Base-by-base conservation (phyloP, 2,329 filamentous ascomycete species). In the Leptosphaerulina australis region DNA sequence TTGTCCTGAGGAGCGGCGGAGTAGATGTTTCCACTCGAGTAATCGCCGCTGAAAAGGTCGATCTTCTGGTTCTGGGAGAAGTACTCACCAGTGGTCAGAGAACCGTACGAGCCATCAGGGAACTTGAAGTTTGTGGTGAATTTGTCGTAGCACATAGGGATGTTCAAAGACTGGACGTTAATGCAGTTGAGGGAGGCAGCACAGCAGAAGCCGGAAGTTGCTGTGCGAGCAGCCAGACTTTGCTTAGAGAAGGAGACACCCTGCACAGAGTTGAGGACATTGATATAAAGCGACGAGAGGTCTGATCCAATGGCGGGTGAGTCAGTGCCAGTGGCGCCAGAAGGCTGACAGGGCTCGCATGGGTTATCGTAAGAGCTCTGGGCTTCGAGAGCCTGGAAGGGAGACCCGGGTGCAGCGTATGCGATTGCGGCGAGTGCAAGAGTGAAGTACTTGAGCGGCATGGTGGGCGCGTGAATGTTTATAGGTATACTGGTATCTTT, bases 121-220 rank as follows among this genome's bases (percentile, higher is more conserved):
- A 81, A 75, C 44, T 73, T 73, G 58, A 68, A 81, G 55, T 80
- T 76, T 14, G 79, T 81, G 4, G 79, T 81, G 66, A 78, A 81
- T 45, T 74, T 74, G 62, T 81, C 79, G 67, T 79, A 81, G 68
- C 78, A 81, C 65, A 80, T 78, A 2, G 78, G 75, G 4, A 80
- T 66, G 26, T 72, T 69, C 25, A 76, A 64, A 28, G 57, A 64
- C 30, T 70, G 63, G 5, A 77, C 66, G 22, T 76, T 69, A n/a
- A 76, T 63, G 58, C 76, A 79, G 44, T 74, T 58, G 11, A 76
- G 72, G 14, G 63, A 72, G 20, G 67, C 59, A 20, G 65, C 68
- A 55, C 70, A 73, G 54, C 69, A 71, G 46, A 73, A 71, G 17
- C 58, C 60, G 3, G 58, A 56, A 8, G 35, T 55, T 18, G 36